Evolutionary conservation across 2,329 filamentous ascomycete genomes (phyloP).

Genomic region (Lecanicillium sp.): DNA sequence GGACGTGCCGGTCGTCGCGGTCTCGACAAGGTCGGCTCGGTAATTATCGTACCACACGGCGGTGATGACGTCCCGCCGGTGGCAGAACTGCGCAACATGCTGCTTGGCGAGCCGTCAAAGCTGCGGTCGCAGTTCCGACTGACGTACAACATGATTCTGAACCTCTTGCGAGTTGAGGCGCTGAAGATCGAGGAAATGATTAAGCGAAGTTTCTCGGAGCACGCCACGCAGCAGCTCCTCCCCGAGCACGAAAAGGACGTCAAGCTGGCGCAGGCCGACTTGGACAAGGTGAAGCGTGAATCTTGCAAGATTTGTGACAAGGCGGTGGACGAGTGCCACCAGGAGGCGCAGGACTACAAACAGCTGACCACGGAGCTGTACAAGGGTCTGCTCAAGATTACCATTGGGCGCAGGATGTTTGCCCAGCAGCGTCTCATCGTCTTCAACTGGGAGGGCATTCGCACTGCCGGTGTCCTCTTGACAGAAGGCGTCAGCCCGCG

Average conservation of each 20-base stretch:
- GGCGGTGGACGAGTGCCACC: conserved; percentile 74
- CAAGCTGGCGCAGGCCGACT: conserved; percentile 81
- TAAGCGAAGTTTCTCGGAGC: conserved; percentile 97
- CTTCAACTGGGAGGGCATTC: conserved; percentile 76
- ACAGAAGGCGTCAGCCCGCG: conserved; percentile 67
- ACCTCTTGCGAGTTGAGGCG: conserved; percentile 88
- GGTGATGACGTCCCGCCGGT: conserved; percentile 80
- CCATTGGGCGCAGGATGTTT: conserved; percentile 76
- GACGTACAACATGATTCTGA: conserved; percentile 99
- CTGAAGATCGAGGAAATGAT: conserved; percentile 99
- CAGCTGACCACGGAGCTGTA: conserved; percentile 77
- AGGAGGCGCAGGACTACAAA: conserved; percentile 73
- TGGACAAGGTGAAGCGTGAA: conserved; percentile 85
- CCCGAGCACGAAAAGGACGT: conserved; percentile 96
- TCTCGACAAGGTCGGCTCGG: conserved; percentile 84
- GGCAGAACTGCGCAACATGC: conserved; percentile 81
- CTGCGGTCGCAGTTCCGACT: conserved; percentile 91
- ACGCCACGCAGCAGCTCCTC: conserved; percentile 88
- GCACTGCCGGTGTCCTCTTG: conserved; percentile 74
- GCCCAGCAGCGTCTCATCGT: conserved; percentile 69
- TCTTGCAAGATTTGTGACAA: conserved; percentile 74
- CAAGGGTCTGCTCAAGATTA: conserved; percentile 68
- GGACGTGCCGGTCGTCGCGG: conserved; percentile 89
- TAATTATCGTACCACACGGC: conserved; percentile 84
- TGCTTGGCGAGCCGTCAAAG: conserved; percentile 91